These are phyloP conservation scores for Trichoderma guizhouense DNA, from an alignment of 2,329 filamentous ascomycete genomes.

Conservation along the genomic window DNA sequence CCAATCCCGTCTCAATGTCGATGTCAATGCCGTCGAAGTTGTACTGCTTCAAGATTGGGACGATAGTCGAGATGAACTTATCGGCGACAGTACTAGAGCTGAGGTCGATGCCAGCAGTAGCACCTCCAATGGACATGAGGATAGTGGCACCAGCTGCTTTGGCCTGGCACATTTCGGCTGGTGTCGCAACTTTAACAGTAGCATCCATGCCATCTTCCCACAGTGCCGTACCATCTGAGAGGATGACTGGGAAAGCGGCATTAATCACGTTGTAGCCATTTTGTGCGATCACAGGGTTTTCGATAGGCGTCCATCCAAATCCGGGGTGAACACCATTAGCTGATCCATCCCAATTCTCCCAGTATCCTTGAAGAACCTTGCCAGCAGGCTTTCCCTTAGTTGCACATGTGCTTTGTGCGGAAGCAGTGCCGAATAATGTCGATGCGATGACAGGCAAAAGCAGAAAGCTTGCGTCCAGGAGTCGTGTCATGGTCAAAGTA, in stretches of 20 bases:
- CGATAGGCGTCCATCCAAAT: conserved; percentile 35
- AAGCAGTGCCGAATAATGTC: conserved; percentile 9
- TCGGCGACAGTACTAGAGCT: conserved; percentile 32
- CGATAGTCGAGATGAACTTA: conserved; percentile 34
- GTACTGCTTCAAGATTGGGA: conserved; percentile 34
- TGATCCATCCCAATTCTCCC: conserved; percentile 38
- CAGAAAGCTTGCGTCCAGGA: conserved; percentile 21
- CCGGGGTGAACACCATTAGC: conserved; percentile 32
- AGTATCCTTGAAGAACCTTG: conserved; percentile 35
- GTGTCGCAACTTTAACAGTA: conserved; percentile 29
- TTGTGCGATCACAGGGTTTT: conserved; percentile 27
- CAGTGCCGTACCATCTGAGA: conserved; percentile 32
- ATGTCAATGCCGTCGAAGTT: conserved; percentile 39
- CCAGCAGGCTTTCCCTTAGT: conserved; percentile 33
- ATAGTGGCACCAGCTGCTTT: conserved; percentile 35
- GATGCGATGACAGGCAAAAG: conserved; percentile 21
- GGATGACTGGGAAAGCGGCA: conserved; percentile 35
- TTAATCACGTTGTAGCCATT: conserved; percentile 37
- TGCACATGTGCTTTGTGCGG: conserved; percentile 27
- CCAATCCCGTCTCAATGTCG: conserved; percentile 34
- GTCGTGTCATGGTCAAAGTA: conserved; percentile 17
- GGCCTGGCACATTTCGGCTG: conserved; percentile 33
- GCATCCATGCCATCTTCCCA: conserved; percentile 36
- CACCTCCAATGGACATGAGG: conserved; percentile 35
- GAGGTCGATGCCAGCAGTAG: conserved; percentile 33